Evolutionary conservation across 805 yeast species (phyloP).

Genomic region (Candida alai): DNA sequence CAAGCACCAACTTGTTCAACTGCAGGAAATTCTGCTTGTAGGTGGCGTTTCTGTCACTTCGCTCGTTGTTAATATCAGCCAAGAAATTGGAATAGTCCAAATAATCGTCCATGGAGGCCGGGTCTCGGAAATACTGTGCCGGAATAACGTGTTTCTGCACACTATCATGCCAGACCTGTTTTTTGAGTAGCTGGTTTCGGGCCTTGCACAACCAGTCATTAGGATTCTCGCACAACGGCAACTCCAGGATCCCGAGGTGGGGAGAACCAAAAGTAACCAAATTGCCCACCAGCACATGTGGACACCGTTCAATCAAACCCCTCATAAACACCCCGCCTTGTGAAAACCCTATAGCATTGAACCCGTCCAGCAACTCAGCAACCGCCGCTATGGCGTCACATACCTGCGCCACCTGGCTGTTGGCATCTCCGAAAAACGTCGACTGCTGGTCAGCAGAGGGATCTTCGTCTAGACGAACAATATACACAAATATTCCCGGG

Average conservation of each 20-base stretch:
- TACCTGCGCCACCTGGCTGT: slow-evolving; percentile 49
- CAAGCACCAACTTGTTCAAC: slow-evolving; percentile 54
- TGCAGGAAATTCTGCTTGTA: slow-evolving; percentile 42
- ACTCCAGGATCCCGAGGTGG: slow-evolving; percentile 68
- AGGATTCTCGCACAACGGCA: slow-evolving; percentile 52
- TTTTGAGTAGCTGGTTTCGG: slow-evolving; percentile 50
- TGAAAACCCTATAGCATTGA: slow-evolving; percentile 74
- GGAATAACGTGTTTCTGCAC: slow-evolving; percentile 59
- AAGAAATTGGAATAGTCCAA: slow-evolving; percentile 54
- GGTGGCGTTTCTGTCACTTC: slow-evolving; percentile 24
- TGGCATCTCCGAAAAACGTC: slow-evolving; percentile 58
- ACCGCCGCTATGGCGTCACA: slow-evolving; percentile 50
- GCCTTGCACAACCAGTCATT: slow-evolving; percentile 57
- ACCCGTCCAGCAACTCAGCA: slow-evolving; percentile 49
- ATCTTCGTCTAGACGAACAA: slow-evolving; percentile 49
- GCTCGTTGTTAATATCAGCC: slow-evolving; percentile 67
- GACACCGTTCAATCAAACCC: slow-evolving; percentile 60
- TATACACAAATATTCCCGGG: slow-evolving; percentile 52
- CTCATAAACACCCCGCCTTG: slow-evolving; percentile 84
- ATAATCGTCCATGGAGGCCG: slow-evolving; percentile 49
- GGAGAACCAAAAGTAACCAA: slow-evolving; percentile 79
- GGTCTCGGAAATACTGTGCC: slow-evolving; percentile 76
- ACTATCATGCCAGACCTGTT: slow-evolving; percentile 55
- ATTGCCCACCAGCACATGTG: slow-evolving; percentile 35
- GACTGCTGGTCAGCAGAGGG: slow-evolving; percentile 49